Evolutionary conservation across 768 basidiomycete species (phyloP).

Genomic region (Hypholoma sublateritium): DNA sequence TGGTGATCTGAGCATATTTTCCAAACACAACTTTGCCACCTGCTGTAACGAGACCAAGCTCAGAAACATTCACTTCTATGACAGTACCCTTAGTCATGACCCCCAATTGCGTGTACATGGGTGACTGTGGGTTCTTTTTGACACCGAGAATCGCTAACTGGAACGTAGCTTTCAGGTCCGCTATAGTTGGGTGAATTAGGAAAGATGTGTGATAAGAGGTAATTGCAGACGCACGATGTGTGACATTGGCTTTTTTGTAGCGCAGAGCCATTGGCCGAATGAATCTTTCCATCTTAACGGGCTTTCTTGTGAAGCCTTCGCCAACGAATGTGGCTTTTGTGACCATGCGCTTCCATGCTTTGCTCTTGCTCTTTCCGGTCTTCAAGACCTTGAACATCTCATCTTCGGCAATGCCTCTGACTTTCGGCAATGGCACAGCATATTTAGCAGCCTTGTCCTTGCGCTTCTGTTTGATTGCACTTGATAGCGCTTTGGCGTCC

Average conservation of each 20-base stretch:
- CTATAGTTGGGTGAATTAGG: constrained; percentile 37
- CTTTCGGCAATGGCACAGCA: constrained; percentile 94
- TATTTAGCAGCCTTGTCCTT: constrained; percentile 99
- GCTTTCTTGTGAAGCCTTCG: constrained; percentile 96
- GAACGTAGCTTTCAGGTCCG: constrained; percentile 97
- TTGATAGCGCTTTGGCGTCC: constrained; percentile 94
- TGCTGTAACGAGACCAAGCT: constrained; percentile 95
- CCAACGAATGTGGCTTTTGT: constrained; percentile 99
- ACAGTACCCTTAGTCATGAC: constrained; percentile 99
- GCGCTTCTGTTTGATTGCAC: constrained; percentile 96
- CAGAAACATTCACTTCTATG: constrained; percentile 98
- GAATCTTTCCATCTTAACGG: constrained; percentile 98
- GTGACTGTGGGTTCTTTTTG: constrained; percentile 99
- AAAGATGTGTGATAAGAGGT: not conserved
- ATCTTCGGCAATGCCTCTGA: constrained; percentile 97
- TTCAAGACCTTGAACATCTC: constrained; percentile 99
- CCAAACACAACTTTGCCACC: constrained; percentile 95
- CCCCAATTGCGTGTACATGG: constrained; percentile 95
- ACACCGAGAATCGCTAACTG: constrained; percentile 97
- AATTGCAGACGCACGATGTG: constrained; percentile 74
- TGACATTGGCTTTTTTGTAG: constrained; percentile 98
- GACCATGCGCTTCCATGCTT: constrained; percentile 99
- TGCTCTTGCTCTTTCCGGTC: constrained; percentile 94
- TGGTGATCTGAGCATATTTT: constrained; percentile 92
- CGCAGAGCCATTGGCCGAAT: constrained; percentile 96